Conservation (phyloP, 331 rosid species). For the Prunus yedoensis region DNA sequence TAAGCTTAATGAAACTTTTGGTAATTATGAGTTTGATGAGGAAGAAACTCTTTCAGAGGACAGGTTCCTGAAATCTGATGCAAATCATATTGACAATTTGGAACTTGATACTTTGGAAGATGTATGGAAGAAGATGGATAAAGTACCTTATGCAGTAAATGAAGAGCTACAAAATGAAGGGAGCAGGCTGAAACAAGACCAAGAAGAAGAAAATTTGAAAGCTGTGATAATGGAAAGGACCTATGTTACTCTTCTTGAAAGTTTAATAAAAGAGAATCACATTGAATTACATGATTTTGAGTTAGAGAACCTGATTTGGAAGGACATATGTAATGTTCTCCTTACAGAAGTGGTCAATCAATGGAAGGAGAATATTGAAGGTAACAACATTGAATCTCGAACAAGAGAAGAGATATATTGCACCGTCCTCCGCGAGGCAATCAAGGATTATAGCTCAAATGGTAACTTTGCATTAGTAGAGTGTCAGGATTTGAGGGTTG, state of each 20-base stretch:
- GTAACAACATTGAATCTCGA: slow-evolving; percentile 36
- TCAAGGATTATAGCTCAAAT: slow-evolving; percentile 32
- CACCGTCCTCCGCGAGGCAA: slow-evolving; percentile 34
- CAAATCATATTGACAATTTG: slow-evolving; percentile 13
- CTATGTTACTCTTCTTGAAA: slow-evolving; percentile 27
- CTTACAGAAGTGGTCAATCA: slow-evolving; percentile 39
- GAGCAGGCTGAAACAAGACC: slow-evolving; percentile 28
- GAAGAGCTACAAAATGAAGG: slow-evolving; percentile 24
- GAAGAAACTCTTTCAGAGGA: slow-evolving; percentile 21
- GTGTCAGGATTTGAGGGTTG: slow-evolving; percentile 7
- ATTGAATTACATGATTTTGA: slow-evolving; percentile 17
- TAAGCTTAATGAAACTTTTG: slow-evolving; percentile 22
- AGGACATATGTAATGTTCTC: slow-evolving; percentile 25
- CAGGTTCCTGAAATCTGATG: slow-evolving; percentile 12
- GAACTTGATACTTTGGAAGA: slow-evolving; percentile 29
- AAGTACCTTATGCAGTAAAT: slow-evolving; percentile 21
- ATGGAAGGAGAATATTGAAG: slow-evolving; percentile 41
- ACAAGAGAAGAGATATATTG: slow-evolving; percentile 42
- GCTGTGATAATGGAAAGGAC: slow-evolving; percentile 27
- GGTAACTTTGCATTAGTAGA: slow-evolving; percentile 17
- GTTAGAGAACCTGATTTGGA: slow-evolving; percentile 42
- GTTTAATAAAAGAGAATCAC: slow-evolving; percentile 26
- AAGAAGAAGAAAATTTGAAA: slow-evolving; percentile 28
- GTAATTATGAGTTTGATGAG: not conserved
- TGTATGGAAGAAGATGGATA: slow-evolving; percentile 39